These are phyloP conservation scores for Fagopyrum esculentum DNA, from an alignment of 148 eudicot species.

Conservation along the genomic window DNA sequence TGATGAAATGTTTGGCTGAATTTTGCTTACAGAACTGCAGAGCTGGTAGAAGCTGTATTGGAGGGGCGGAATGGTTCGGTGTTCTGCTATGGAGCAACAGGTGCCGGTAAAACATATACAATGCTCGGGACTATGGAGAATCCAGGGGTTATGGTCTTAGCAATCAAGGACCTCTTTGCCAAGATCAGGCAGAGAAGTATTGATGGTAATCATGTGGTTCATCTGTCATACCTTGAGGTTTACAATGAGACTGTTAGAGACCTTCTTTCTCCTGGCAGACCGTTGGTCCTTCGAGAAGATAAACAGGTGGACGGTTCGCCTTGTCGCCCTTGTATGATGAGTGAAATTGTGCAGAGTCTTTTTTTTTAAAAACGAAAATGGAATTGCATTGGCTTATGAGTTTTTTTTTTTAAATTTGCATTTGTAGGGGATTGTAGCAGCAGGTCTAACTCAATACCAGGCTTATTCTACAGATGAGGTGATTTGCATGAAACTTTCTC, in stretches of 20 bases:
- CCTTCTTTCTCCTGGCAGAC: conserved; percentile 87
- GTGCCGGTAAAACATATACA: conserved; percentile 88
- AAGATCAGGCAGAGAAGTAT: conserved; percentile 72
- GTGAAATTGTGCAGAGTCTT: background rate
- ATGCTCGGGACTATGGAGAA: conserved; percentile 76
- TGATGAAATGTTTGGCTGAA: background rate
- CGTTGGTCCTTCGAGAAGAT: conserved; percentile 80
- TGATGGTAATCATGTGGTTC: conserved; percentile 81
- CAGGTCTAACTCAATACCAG: conserved; percentile 79
- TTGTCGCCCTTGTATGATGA: background rate
- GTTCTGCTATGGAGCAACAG: conserved; percentile 88
- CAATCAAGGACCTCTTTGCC: conserved; percentile 76
- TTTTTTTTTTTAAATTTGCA: conserved; percentile 11
- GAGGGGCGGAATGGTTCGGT: conserved; percentile 86
- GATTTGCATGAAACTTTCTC: background rate
- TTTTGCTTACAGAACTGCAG: conserved; percentile 61
- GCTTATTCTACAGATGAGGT: conserved; percentile 94
- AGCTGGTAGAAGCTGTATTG: conserved; percentile 76
- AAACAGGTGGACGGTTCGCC: conserved; percentile 54
- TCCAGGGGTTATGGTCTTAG: conserved; percentile 90
- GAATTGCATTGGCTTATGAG: background rate
- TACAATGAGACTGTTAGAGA: conserved; percentile 91
- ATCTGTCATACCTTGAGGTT: conserved; percentile 81
- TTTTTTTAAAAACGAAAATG: background rate
- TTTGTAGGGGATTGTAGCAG: conserved; percentile 74